Evolutionary conservation across 2,329 filamentous ascomycete genomes (phyloP).

Genomic region (Scytalidium sp.): DNA sequence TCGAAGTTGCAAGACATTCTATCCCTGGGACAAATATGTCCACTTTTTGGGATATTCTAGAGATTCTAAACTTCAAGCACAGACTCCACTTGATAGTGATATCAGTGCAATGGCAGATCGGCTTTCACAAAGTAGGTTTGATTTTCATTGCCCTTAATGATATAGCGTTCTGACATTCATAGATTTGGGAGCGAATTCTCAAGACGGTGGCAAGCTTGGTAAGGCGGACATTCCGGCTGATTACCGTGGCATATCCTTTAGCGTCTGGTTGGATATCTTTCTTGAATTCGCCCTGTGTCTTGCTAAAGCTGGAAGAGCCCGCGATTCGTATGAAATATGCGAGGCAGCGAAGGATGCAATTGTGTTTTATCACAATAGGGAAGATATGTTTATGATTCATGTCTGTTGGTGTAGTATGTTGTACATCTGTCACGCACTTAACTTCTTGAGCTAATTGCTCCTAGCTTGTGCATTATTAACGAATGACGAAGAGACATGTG

Average conservation of each 20-base stretch:
- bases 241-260: constrained; percentile 78
- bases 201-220: constrained; percentile 9
- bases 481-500: constrained; percentile 73
- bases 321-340: constrained; percentile 77
- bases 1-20: constrained; percentile 60
- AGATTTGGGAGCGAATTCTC: constrained; percentile 22
- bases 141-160: neutral
- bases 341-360: constrained; percentile 76
- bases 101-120: constrained; percentile 24
- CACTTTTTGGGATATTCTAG: constrained; percentile 46
- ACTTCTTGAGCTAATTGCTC: constrained; percentile 10
- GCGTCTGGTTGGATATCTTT: constrained; percentile 86
- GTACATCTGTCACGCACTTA: neutral
- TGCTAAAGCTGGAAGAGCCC: constrained; percentile 62
- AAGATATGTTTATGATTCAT: constrained; percentile 70
- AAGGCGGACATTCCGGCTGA: constrained; percentile 21
- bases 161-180: constrained; percentile 9
- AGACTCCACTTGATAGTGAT: constrained; percentile 23
- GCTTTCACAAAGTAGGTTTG: constrained; percentile 21
- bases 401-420: constrained; percentile 69
- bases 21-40: constrained; percentile 64
- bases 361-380: constrained; percentile 71
- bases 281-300: constrained; percentile 80
- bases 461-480: constrained; percentile 79
- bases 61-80: constrained; percentile 14